Evolutionary conservation across 2,329 filamentous ascomycete genomes (phyloP), one percentile per base, ranked within the genome.

Genomic region (Verticillium alfalfae): DNA sequence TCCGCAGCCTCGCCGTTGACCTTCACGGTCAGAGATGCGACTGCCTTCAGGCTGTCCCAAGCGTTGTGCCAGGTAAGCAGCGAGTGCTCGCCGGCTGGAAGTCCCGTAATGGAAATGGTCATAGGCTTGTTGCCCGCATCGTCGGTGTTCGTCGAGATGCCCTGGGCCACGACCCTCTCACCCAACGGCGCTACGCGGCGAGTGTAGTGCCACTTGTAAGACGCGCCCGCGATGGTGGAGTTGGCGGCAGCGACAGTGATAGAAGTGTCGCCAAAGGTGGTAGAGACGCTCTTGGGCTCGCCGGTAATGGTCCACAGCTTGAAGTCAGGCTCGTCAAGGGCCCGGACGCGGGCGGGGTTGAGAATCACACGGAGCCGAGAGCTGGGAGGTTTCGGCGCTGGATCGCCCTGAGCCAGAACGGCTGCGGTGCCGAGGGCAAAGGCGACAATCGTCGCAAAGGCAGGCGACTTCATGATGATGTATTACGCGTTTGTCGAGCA

Each of bases 51-150:
- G 5, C 62, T 62, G 49, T 73, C 70, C 71, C 71, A 72, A 1
- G 67, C 68, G 54, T 73, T 73, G 60, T 72, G 70, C 66, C 67
- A 73, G 6, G 71, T 63, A 22, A 71, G 57, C 8, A 72, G 62
- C 3, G 66, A 68, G 55, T 73, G 71, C 12, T 67, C 61, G 12
- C 71, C 71, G n/a, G 66, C 58, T 2, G 67, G 34, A 3, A 73
- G 65, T 1, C 70, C 71, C 34, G 64, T 67, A 18, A 73, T 65
- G 34, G 68, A 66, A 15, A 72, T 62, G 1, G 67, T 67, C 49
- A 72, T 68, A 2, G 68, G 39, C 8, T 66, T 61, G 13, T 68
- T 69, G 31, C 63, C 65, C 16, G 67, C 63, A 26, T 62, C 65
- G 4, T 52, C 45, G 6, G n/a, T 9, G 45, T 52, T 52, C 10